phyloP scores from a whole-genome alignment of 805 yeast species.

The Cyberlindnera euphorbiiphila region DNA sequence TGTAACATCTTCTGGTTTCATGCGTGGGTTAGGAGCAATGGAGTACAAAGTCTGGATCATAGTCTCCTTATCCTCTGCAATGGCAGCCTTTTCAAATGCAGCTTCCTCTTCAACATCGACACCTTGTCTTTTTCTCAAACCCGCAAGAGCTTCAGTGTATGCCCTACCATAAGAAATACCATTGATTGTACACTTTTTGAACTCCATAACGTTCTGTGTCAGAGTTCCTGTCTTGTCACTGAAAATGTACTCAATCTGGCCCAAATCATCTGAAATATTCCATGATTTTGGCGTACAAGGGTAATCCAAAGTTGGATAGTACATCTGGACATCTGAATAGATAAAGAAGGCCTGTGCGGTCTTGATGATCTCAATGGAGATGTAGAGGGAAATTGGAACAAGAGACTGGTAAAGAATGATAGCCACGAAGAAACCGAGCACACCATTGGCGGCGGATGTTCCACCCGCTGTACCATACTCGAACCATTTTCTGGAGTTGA shows the following conservation, averaged over 20 bases:
- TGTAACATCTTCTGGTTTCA: conserved; percentile 59
- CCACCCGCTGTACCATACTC: conserved; percentile 72
- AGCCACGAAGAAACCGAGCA: conserved; percentile 71
- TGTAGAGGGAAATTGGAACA: conserved; percentile 80
- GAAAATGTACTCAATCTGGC: conserved; percentile 80
- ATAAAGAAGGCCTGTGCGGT: conserved; percentile 81
- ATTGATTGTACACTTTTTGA: conserved; percentile 72
- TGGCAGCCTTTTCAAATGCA: conserved; percentile 44
- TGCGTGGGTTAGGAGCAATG: conserved; percentile 35
- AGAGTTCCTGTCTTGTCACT: conserved; percentile 84
- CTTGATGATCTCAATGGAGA: conserved; percentile 77
- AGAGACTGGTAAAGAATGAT: conserved; percentile 72
- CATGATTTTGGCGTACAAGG: conserved; percentile 84
- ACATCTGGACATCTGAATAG: conserved; percentile 69
- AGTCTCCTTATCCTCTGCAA: conserved; percentile 51
- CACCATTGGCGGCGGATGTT: conserved; percentile 61
- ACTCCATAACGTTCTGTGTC: conserved; percentile 84
- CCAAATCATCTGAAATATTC: conserved; percentile 83
- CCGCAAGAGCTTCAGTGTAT: conserved; percentile 79
- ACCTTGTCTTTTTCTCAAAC: conserved; percentile 74
- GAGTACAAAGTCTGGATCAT: conserved; percentile 49
- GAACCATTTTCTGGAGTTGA: conserved; percentile 55
- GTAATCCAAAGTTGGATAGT: conserved; percentile 63
- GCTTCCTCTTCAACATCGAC: conserved; percentile 65
- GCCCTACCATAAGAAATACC: conserved; percentile 75